Evolutionary conservation across 1,284 basidiomycete species (phyloP).

Genomic region (Ustilago loliicola): DNA sequence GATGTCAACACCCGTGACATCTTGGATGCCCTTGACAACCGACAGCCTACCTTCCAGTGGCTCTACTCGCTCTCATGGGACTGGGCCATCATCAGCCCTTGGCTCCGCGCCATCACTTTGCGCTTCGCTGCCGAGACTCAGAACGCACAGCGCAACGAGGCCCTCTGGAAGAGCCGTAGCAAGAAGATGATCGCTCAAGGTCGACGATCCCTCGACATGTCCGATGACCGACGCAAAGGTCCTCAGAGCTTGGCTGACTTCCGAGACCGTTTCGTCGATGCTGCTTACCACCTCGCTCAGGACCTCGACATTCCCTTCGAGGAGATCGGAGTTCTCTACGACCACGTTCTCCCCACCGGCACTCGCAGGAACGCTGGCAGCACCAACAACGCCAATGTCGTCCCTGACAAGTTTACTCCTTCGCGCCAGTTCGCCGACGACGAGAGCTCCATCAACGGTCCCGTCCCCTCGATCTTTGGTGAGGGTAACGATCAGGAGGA

Average conservation of each 20-base stretch:
- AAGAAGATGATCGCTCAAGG: conserved; percentile 61
- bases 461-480: conserved; percentile 59
- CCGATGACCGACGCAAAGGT: conserved; percentile 43
- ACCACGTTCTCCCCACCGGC: conserved; percentile 73
- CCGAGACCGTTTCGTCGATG: conserved; percentile 73
- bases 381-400: conserved; percentile 13
- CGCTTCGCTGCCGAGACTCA: conserved; percentile 48
- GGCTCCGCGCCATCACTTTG: conserved; percentile 72
- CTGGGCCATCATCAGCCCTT: conserved; percentile 73
- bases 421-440: conserved; percentile 57
- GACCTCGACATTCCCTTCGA: conserved; percentile 73
- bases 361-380: conserved; percentile 54
- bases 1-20: conserved; percentile 71
- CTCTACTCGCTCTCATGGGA: conserved; percentile 74
- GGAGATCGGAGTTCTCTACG: conserved; percentile 77
- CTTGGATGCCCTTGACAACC: conserved; percentile 72
- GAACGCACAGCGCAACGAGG: conserved; percentile 49
- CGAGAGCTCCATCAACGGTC: conserved; percentile 60
- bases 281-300: conserved; percentile 72
- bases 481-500: conserved; percentile 70
- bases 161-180: conserved; percentile 54
- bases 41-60: conserved; percentile 74
- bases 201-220: conserved; percentile 47
- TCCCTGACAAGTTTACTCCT: conserved; percentile 45
- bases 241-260: conserved; percentile 70